Base-by-base conservation (phyloP, 805 yeast species). In the Starmerella geochares region DNA sequence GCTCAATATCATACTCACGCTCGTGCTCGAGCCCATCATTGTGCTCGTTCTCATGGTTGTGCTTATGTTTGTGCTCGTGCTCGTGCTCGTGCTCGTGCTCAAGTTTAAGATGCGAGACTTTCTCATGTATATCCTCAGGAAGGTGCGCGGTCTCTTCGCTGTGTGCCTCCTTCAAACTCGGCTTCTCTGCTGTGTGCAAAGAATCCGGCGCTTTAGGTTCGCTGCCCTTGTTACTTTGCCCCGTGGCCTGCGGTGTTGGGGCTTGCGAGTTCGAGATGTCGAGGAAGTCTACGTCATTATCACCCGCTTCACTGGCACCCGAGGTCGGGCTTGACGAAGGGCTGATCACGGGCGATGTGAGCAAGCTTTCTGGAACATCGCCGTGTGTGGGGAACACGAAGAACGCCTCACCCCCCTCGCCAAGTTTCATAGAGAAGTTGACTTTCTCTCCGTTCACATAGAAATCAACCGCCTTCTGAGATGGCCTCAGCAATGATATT, bases 391-490 rank as follows among this genome's bases (percentile, higher is more conserved):
- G 95, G 68, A 92, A 90, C 37, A 92, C 97, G 62, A 92, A 92
- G 64, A 87, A 87, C 0, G 97, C 98, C 66, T 92, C 98, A 13
- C 98, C 98, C 7, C 94, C 95, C 53, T 92, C 98, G 14, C 96
- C 95, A 40, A 92, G 70, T 65, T 92, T 92, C 97, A 92, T 92
- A 8, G 95, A 96, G 43, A 90, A 69, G 58, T 85, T 81, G 0
- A 94, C 83, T 41, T 79, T 73, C 52, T 75, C 75, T 32, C 83
- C 96, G 67, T 92, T 92, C 35, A 92, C 94, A 37, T 78, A 75
- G 56, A 92, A 81, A 50, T 83, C 94, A 48, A 90, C 94, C 54
- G 86, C 88, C 71, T 90, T 92, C 65, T 92, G 96, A 17, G 94
- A 84, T 13, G 98, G 98, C 62, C 94, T 79, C 52, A 92, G 71